Evolutionary conservation across 768 basidiomycete genomes (phyloP), one percentile per base, ranked within the genome.

Genomic region (Tulasnella sp.): DNA sequence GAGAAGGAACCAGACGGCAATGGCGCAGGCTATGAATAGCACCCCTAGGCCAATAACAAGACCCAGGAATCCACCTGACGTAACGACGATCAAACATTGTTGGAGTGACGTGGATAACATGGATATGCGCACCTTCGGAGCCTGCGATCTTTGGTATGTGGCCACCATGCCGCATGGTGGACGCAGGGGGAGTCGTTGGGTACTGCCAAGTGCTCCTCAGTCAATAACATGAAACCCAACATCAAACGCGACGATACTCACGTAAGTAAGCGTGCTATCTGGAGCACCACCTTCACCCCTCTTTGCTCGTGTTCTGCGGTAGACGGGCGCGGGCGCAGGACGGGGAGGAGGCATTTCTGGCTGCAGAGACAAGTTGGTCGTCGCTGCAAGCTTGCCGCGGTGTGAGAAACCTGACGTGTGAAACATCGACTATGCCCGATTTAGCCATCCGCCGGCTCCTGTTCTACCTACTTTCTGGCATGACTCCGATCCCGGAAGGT

Each of bases 21-120:
- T 23, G 52, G 21, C 42, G 39, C 52, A 39, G 52, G 37, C 52
- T 37, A 54, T 54, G 52, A 54, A 54, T 37, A 54, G 52, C 52
- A 54, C 14, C 14, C 52, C 52, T 36, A 54, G 52, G 25, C 52
- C 52, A 2, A 54, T 40, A 27, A 54, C 37, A 3, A 54, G 15
- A 19, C 52, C 52, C 23, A 54, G 35, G 52, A 54, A 54, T 17
- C 52, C 52, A 12, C 52, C 52, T 54, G n/a, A 5, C 5, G 25
- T 39, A 27, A 29, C 27, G 9, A n/a, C 21, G 32, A 39, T 37
- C 29, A 54, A 27, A 3, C 15, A 19, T 52, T 35, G 17, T 34
- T 17, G 6, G 9, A 35, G 25, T 39, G 11, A 39, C 17, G 41
- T n/a, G n/a, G 27, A 17, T 6, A n/a, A 43, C 8, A 6, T 5